A percentile compares a stretch with the other conserved stretches of the same genome.
phyloP scores from a whole-genome alignment of 371 early-diverging fungal genomes.

The Rhizomucor miehei region DNA sequence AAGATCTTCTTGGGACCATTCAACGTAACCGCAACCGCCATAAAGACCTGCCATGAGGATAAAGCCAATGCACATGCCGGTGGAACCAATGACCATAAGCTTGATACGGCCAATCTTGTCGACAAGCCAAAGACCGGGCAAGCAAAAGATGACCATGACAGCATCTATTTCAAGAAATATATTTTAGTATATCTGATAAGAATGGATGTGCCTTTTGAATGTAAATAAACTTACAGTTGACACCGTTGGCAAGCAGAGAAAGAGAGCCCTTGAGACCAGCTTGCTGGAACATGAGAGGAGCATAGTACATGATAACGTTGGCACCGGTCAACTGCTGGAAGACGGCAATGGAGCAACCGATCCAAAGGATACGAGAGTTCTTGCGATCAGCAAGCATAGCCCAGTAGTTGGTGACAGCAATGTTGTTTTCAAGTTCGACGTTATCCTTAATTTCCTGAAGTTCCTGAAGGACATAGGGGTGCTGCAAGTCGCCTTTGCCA shows the following conservation, averaged over 20 bases:
- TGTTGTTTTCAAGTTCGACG: slow-evolving; percentile 66
- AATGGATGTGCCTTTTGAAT: too few relatives aligned
- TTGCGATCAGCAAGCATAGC: slow-evolving; percentile 73
- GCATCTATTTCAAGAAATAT: slow-evolving; percentile 72
- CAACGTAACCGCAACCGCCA: slow-evolving; percentile 25
- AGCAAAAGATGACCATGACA: slow-evolving; percentile 66
- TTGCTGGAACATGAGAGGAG: slow-evolving; percentile 68
- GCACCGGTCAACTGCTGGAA: slow-evolving; percentile 59
- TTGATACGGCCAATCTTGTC: slow-evolving; percentile 47
- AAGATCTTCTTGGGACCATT: slow-evolving; percentile 9
- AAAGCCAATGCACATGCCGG: slow-evolving; percentile 39
- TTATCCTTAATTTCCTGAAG: slow-evolving; percentile 72
- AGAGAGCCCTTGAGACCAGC: slow-evolving; percentile 54
- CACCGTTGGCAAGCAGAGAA: slow-evolving; percentile 58
- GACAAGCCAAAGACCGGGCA: slow-evolving; percentile 68
- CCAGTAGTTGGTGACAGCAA: slow-evolving; percentile 63
- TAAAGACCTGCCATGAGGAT: slow-evolving; percentile 45
- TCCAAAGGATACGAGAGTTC: slow-evolving; percentile 54
- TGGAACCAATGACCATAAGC: slow-evolving; percentile 44
- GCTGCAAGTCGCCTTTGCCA: slow-evolving; percentile 48
- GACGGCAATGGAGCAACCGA: slow-evolving; percentile 71
- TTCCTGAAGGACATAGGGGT: slow-evolving; percentile 67
- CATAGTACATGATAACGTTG: slow-evolving; percentile 49
- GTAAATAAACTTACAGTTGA: slow-evolving; percentile 46
- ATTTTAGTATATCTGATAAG: slow-evolving; percentile 47